Percentiles rank a stretch among this genome's conserved stretches.
Conservation (phyloP, 1,284 basidiomycete species). For the Megacollybia platyphylla region DNA sequence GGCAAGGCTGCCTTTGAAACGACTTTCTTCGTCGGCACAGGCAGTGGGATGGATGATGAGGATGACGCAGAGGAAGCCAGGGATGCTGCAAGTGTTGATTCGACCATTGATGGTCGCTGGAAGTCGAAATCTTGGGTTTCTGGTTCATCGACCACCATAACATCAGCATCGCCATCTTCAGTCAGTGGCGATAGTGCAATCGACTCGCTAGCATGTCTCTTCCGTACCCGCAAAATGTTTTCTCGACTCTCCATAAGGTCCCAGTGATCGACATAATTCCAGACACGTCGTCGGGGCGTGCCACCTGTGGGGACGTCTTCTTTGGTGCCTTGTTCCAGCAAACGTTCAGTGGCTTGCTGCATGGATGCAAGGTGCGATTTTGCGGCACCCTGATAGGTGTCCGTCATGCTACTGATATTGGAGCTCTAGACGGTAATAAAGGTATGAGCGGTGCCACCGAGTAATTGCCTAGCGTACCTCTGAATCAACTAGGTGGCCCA, state of each 20-base stretch:
- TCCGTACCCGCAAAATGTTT: slow-evolving; percentile 38
- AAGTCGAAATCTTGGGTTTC: not conserved
- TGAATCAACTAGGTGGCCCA: slow-evolving; percentile 26
- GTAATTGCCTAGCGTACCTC: slow-evolving; percentile 27
- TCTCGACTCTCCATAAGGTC: slow-evolving; percentile 51
- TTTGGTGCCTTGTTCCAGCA: slow-evolving; percentile 46
- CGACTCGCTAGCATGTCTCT: slow-evolving; percentile 11
- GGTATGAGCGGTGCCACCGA: not conserved
- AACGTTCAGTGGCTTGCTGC: slow-evolving; percentile 31
- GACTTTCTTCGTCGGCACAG: slow-evolving; percentile 5
- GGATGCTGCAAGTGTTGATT: not conserved
- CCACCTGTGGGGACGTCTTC: slow-evolving; percentile 53
- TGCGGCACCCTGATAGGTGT: slow-evolving; percentile 26
- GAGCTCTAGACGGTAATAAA: slow-evolving; percentile 18
- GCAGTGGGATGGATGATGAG: slow-evolving; percentile 1
- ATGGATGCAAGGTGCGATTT: slow-evolving; percentile 30
- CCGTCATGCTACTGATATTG: slow-evolving; percentile 22
- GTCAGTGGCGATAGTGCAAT: slow-evolving; percentile 16
- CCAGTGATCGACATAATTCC: slow-evolving; percentile 60
- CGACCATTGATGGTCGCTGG: not conserved
- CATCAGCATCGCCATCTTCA: slow-evolving; percentile 10
- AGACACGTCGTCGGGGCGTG: slow-evolving; percentile 61
- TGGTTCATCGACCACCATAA: slow-evolving; percentile 1
- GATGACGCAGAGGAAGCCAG: slow-evolving; percentile 1
- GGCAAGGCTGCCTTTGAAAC: slow-evolving; percentile 2